Percentiles rank a stretch among this genome's conserved stretches.
phyloP scores from a whole-genome alignment of 1,284 basidiomycete species.

The Ceratobasidium sp. region DNA sequence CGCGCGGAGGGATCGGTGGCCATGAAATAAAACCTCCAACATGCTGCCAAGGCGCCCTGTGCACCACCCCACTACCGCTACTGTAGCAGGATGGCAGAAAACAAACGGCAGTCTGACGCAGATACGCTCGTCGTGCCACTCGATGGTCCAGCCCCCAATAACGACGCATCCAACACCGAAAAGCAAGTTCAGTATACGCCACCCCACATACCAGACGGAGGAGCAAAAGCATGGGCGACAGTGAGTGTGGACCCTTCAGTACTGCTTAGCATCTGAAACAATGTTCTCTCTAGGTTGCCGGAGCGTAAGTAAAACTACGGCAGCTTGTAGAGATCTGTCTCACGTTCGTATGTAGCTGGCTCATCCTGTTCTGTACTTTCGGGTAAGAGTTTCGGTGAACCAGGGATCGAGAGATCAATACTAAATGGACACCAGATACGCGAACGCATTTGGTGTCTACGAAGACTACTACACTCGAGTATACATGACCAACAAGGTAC shows the following conservation, averaged over 20 bases:
- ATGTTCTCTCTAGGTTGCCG: conserved; percentile 19
- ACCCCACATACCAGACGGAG: conserved; percentile 19
- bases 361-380: conserved; percentile 31
- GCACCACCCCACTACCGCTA: background rate
- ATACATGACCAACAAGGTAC: conserved; percentile 33
- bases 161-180: background rate
- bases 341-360: conserved; percentile 2
- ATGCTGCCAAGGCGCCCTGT: background rate
- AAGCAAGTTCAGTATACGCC: conserved; percentile 11
- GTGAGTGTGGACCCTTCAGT: background rate
- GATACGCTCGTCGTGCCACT: background rate
- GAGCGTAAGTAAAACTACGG: conserved; percentile 19
- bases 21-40: background rate
- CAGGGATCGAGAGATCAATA: background rate
- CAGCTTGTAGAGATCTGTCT: background rate
- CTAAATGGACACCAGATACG: conserved; percentile 1
- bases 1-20: background rate
- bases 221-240: conserved; percentile 23
- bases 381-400: background rate
- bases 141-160: background rate
- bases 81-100: background rate
- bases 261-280: no score
- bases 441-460: conserved; percentile 33
- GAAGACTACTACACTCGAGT: conserved; percentile 27
- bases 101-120: conserved; percentile 5